These are phyloP conservation scores for Solioccasus polychromus DNA, from an alignment of 768 basidiomycete genomes.

Conservation along the genomic window DNA sequence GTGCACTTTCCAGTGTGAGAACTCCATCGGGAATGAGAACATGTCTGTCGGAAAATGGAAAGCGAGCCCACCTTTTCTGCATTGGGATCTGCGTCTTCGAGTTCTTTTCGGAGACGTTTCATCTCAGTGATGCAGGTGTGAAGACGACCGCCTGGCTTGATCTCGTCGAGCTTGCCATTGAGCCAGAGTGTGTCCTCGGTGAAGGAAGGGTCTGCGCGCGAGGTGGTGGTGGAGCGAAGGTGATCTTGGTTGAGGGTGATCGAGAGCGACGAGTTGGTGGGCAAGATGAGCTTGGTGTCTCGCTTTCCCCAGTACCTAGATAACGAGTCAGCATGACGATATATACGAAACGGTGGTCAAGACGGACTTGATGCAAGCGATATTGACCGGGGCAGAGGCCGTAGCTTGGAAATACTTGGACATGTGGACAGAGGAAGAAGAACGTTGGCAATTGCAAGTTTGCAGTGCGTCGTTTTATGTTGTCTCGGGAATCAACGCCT, in stretches of 20 bases:
- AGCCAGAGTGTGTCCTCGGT: slow-evolving; percentile 85
- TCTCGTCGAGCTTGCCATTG: slow-evolving; percentile 89
- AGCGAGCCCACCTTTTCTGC: slow-evolving; percentile 56
- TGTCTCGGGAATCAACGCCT: slow-evolving; percentile 12
- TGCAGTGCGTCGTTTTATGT: slow-evolving; percentile 9
- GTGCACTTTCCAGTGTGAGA: slow-evolving; percentile 59
- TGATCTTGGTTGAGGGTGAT: slow-evolving; percentile 97
- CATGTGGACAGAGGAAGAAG: slow-evolving; percentile 38
- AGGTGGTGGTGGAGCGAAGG: slow-evolving; percentile 89
- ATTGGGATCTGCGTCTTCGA: slow-evolving; percentile 68
- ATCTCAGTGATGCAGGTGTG: slow-evolving; percentile 86
- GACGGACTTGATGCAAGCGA: slow-evolving; percentile 93
- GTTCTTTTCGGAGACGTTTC: slow-evolving; percentile 67
- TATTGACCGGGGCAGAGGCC: slow-evolving; percentile 91
- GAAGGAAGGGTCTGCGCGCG: slow-evolving; percentile 76
- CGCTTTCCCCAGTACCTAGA: slow-evolving; percentile 98
- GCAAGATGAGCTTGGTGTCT: slow-evolving; percentile 90
- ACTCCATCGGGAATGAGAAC: slow-evolving; percentile 10
- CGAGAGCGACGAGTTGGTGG: slow-evolving; percentile 97
- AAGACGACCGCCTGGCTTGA: slow-evolving; percentile 76
- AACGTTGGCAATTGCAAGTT: too few species aligned
- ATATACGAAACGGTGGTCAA: too few species aligned
- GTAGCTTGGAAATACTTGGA: slow-evolving; percentile 73
- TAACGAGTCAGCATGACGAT: slow-evolving; percentile 4
- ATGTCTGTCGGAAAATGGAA: background rate